Conservation (phyloP, 768 basidiomycete genomes). For the Termitomyces sp. region DNA sequence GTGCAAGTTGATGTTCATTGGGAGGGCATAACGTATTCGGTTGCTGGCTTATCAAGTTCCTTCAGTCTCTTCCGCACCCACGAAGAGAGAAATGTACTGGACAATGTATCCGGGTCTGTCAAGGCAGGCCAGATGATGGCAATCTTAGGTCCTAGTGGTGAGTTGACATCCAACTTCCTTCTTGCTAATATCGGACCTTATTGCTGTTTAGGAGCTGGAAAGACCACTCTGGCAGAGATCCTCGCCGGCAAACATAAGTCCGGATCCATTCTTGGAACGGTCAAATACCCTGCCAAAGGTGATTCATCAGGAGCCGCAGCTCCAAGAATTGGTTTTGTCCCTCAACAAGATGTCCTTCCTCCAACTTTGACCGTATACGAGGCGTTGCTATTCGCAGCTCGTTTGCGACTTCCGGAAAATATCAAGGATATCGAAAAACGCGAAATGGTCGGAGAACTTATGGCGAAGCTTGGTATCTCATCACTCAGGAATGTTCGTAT, state of each 20-base stretch:
- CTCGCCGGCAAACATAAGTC: conserved; percentile 80
- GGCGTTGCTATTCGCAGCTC: conserved; percentile 79
- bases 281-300: conserved; percentile 43
- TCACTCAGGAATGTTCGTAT: conserved; percentile 69
- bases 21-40: conserved; percentile 61
- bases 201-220: conserved; percentile 60
- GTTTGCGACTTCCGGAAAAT: conserved; percentile 75
- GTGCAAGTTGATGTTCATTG: conserved; percentile 65
- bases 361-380: conserved; percentile 76
- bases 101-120: conserved; percentile 65
- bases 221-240: conserved; percentile 88
- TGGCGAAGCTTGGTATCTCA: conserved; percentile 74
- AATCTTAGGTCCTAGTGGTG: conserved; percentile 87
- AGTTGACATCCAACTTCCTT: conserved; percentile 10
- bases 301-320: conserved; percentile 14
- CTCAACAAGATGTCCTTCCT: conserved; percentile 82
- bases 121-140: conserved; percentile 81
- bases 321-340: conserved; percentile 78
- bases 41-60: conserved; percentile 27
- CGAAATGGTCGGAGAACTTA: conserved; percentile 59
- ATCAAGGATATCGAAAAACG: conserved; percentile 56
- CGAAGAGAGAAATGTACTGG: conserved; percentile 62
- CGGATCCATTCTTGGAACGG: conserved; percentile 60
- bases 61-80: conserved; percentile 14
- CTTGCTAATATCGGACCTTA: neutral